Evolutionary conservation across 192 early-diverging fungal genomes (phyloP), one percentile per base, ranked within the genome.

Genomic region (Dissophora globulifera): DNA sequence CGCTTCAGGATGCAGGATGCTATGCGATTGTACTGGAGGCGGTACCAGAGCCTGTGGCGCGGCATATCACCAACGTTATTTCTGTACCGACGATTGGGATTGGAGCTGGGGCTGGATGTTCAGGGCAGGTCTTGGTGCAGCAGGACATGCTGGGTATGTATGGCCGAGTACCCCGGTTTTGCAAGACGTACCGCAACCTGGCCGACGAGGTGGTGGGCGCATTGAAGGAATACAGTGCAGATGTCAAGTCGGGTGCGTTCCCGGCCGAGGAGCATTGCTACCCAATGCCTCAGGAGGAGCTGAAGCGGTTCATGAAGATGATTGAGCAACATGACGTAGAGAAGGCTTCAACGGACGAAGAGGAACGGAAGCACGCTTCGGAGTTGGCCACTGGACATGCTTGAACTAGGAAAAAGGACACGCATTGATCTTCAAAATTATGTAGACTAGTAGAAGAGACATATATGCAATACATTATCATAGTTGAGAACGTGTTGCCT

Each of bases 21-120:
- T 98, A 93, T 84, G 86, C 86, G 6, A 67, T 99, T 19, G 92
- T 98, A 25, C 71, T 99, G 17, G 98, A 98, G 74, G 93, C 94
- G 25, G 87, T 98, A 41, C 96, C 96, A 8, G 87, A 86, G 54
- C 84, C 90, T 20, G 93, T 99, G 17, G 98, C 95, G 1, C 79
- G 82, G n/a, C 84, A 89, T 38, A 89, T 97, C 45, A 99, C 96
- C 0, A 66, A 86, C 30, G 63, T 85, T 35, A 74, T 98, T 31
- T 59, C 61, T 3, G 85, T 98, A 17, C 96, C 96, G 10, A 99
- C 96, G 10, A 97, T 98, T 61, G 98, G 98, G 8, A 99, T 99
- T 61, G 98, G 98, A 33, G 96, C 98, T 4, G 96, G 96, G 8
- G 55, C 85, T 7, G 79, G 86, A 0, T 92, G 90, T 8, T 96